Evolutionary conservation across 1,284 basidiomycete genomes (phyloP).

Genomic region (Hortiboletus rubellus): DNA sequence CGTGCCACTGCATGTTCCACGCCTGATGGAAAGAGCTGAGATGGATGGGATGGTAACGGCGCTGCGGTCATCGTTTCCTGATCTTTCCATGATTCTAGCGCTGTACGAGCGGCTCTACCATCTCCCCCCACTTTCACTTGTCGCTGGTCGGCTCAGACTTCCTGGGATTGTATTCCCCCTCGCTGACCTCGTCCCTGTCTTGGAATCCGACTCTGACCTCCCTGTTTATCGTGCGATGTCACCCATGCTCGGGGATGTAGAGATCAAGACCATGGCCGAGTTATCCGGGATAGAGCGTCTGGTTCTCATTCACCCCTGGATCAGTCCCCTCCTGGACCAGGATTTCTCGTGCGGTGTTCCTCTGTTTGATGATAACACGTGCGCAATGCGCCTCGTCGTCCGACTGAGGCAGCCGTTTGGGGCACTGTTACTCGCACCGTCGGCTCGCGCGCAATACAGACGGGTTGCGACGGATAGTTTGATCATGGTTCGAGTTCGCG

Average conservation of each 20-base stretch:
- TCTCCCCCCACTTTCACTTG: neutral
- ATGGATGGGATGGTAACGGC: neutral
- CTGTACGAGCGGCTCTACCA: neutral
- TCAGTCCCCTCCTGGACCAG: no score
- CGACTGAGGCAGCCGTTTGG: no score
- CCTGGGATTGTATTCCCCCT: constrained; percentile 9
- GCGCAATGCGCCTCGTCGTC: no score
- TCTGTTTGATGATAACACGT: no score
- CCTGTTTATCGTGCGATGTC: constrained; percentile 3
- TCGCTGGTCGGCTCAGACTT: constrained; percentile 4
- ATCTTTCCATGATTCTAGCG: neutral
- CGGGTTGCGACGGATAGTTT: no score
- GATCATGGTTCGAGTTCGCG: no score
- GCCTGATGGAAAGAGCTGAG: neutral
- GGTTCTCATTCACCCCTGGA: no score
- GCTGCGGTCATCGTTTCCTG: constrained; percentile 1
- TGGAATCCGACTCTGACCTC: neutral
- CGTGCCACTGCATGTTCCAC: constrained; percentile 1
- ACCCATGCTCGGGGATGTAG: neutral
- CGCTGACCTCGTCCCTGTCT: neutral
- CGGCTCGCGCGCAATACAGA: no score
- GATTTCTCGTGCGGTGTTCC: no score
- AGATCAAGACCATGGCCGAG: neutral
- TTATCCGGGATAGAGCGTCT: no score
- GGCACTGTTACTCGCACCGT: no score